A percentile compares a stretch with the other conserved stretches of the same genome.
Evolutionary conservation across 345 rosid genomes (phyloP).

Genomic region (sweet orange (Citrus sinensis)): DNA sequence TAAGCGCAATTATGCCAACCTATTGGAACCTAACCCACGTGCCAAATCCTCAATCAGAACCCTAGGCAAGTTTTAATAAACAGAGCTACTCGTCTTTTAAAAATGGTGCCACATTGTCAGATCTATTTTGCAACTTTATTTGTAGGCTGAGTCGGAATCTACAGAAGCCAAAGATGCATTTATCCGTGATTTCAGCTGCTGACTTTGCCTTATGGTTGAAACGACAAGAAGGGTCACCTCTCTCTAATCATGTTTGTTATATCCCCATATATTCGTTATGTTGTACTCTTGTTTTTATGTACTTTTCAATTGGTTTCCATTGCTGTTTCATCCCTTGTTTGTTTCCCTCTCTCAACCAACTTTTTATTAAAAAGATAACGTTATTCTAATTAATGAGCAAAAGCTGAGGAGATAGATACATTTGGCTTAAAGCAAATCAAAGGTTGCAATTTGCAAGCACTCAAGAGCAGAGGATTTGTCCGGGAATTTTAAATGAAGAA

Average conservation of each 20-base stretch:
- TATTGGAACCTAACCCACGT: conserved; percentile 11
- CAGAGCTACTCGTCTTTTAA: background rate
- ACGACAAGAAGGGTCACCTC: conserved; percentile 1
- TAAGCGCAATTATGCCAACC: background rate
- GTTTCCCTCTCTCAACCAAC: background rate
- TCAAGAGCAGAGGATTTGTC: background rate
- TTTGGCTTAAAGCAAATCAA: background rate
- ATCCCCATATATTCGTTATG: background rate
- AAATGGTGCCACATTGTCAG: background rate
- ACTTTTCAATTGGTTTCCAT: background rate
- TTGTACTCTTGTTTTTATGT: background rate
- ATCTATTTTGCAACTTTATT: conserved; percentile 5
- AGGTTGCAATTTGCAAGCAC: background rate
- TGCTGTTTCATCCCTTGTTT: background rate
- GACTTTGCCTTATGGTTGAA: background rate
- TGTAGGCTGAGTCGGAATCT: conserved; percentile 7
- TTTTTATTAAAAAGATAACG: background rate
- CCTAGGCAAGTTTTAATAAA: background rate
- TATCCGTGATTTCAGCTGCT: conserved; percentile 24
- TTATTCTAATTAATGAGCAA: background rate
- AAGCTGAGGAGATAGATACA: background rate
- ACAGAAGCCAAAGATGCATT: conserved; percentile 7
- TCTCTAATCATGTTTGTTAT: background rate
- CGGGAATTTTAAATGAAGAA: background rate
- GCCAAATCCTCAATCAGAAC: background rate